A percentile compares a stretch with the other conserved stretches of the same genome.
Conservation (phyloP, 345 rosid genomes). For the Leavenworthia alabamica region DNA sequence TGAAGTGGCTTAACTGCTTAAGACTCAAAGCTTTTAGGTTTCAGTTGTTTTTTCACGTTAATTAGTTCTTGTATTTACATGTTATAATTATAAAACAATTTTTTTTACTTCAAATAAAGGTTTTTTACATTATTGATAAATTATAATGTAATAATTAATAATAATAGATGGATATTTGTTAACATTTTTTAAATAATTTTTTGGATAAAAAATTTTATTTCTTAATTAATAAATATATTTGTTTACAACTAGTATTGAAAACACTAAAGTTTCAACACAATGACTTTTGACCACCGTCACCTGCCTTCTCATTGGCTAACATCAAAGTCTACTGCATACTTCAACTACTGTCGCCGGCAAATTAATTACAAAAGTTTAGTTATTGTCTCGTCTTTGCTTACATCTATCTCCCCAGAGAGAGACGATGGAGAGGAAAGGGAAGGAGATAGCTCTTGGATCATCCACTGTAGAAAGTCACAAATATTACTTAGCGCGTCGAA, state of each 20-base stretch:
- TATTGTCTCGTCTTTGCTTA: background rate
- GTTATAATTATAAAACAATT: background rate
- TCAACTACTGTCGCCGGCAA: background rate
- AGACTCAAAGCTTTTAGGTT: background rate
- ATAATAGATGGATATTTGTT: no score
- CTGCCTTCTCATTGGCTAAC: slow-evolving; percentile 7
- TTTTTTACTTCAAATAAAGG: no score
- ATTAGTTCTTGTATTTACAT: background rate
- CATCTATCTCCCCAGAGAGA: no score
- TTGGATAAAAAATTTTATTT: no score
- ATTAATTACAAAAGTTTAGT: background rate
- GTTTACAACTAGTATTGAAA: no score
- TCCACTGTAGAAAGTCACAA: slow-evolving; percentile 50
- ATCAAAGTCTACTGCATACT: background rate
- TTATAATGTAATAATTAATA: no score
- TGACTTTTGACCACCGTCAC: background rate
- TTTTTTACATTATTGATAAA: no score
- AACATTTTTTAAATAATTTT: no score
- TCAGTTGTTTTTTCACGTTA: background rate
- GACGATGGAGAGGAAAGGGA: slow-evolving; percentile 30
- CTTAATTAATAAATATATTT: no score
- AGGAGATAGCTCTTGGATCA: slow-evolving; percentile 17
- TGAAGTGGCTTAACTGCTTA: background rate
- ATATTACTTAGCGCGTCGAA: slow-evolving; percentile 60
- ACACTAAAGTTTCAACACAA: slow-evolving; percentile 9